These are phyloP conservation scores for Bipolaris zeicola DNA, from an alignment of 2,329 filamentous ascomycete genomes.

Conservation along the genomic window DNA sequence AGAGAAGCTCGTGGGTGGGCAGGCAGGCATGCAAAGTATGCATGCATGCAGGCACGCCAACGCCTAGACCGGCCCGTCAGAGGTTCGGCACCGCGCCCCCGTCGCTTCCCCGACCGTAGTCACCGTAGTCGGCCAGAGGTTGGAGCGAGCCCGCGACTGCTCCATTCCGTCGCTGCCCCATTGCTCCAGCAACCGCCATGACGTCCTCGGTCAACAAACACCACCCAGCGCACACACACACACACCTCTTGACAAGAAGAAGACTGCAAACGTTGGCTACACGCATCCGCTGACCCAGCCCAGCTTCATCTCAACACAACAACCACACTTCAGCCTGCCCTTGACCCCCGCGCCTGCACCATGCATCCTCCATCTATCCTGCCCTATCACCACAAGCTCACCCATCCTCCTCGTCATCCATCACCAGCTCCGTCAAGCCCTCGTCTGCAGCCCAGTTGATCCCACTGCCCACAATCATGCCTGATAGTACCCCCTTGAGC, in stretches of 20 bases:
- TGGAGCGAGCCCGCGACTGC: background rate
- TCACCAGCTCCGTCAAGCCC: slow-evolving; percentile 69
- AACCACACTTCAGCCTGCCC: background rate
- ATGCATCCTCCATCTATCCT: background rate
- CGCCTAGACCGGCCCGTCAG: slow-evolving; percentile 1
- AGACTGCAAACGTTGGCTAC: background rate
- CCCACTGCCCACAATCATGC: slow-evolving; percentile 79
- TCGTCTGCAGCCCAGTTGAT: slow-evolving; percentile 79
- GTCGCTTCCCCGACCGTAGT: background rate
- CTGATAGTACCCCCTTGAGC: slow-evolving; percentile 79
- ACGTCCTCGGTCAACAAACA: slow-evolving; percentile 20
- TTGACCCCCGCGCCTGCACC: background rate
- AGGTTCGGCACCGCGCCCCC: background rate
- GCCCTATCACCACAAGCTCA: slow-evolving; percentile 12
- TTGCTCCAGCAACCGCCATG: slow-evolving; percentile 18
- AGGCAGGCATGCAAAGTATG: background rate
- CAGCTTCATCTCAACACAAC: background rate
- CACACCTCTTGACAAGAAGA: background rate
- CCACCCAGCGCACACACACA: background rate
- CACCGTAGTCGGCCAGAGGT: background rate
- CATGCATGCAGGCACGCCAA: background rate
- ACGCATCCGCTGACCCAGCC: background rate
- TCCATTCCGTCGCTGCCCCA: slow-evolving; percentile 1
- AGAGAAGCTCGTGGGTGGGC: background rate
- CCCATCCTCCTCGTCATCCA: slow-evolving; percentile 64